Base-by-base conservation (phyloP, 257 asterid species). In the Oldenlandia corymbosa region DNA sequence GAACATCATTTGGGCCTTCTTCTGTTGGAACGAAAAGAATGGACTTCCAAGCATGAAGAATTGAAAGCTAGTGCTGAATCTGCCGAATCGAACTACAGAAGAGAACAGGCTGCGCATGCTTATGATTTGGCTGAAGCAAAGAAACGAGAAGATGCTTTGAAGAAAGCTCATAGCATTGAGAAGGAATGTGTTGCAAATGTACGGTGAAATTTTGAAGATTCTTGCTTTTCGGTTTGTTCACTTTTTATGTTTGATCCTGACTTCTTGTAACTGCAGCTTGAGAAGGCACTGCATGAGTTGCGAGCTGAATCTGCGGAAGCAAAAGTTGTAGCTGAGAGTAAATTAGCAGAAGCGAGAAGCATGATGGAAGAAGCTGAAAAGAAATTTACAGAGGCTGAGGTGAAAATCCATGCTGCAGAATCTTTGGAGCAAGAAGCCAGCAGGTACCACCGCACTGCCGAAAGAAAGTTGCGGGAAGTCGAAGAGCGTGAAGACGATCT, bases 1-100 rank as follows among this genome's bases (percentile, higher is more conserved):
- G 97, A 93, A 65, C 85, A 93, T 79, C 99, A 90, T 39, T 90
- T 93, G 99, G 99, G 99, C 13, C 86, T 93, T 76, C 89, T 90
- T 63, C 75, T 93, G 68, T 31, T 93, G 85, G 99, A 90, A 72
- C 85, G 72, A 53, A 93, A 90, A 68, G 88, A 90, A 10, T 90
- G 96, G 96, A 75, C 73, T 71, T 77, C 95, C 47, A 84, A 84
- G 76, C 77, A 79, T 30, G 96, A 85, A 56, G 89, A 90, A 72
- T 76, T 86, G 51, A 80, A 77, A 73, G 77, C 88, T 60, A 57
- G 67, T 8, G 84, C 88, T 13, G 96, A 81, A 65, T 70, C 92
- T 7, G 84, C 95, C 50, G 95, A 87, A 74, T 75, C 83, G 64
- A 81, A 79, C 67, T 69, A 55, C 55, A 93, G 73, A 75, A 76